Base-by-base conservation (phyloP, 768 basidiomycete species). In the Lactifluus echinatus region DNA sequence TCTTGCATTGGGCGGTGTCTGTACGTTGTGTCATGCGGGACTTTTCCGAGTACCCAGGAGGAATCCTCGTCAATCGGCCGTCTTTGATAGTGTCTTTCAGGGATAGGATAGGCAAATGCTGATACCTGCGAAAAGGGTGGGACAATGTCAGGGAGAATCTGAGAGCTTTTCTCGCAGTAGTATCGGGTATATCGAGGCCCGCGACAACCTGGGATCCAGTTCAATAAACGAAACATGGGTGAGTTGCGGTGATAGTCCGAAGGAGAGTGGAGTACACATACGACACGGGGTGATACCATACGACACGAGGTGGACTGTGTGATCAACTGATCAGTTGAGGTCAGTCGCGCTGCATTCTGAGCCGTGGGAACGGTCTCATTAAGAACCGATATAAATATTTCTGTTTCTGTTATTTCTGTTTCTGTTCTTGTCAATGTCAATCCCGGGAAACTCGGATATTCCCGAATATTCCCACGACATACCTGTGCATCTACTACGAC, bases 1-100 rank as follows among this genome's bases (percentile, higher is more conserved):
- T 45, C 21, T 2, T 50, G 34, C 58, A 59, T 59, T 2, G 58
- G 58, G 40, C 55, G 33, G 7, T 29, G 47, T n/a, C 23, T n/a
- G 29, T 37, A 21, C 28, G 39, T 55, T 44, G 23, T 33, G 34
- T 55, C 58, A 55, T 59, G 23, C 3, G 53, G 23, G 34, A 17
- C 37, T 17, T 21, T 6, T n/a, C 33, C 31, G 21, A 26, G 24
- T 7, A 39, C 23, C 10, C 17, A 36, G 4, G 19, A 17, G 10
- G 44, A 55, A 31, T 59, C 58, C 36, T 59, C 53, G 48, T 59
- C 58, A 48, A 59, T 55, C 36, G 45, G 53, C 21, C 58, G 53
- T 36, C 58, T 54, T 37, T 39, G 58, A 50, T 59, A 26, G 33
- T 21, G 47, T 10, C 34, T 39, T 34, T 50, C 58, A 0, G 58